These are phyloP conservation scores for Tricharina praecox DNA, from an alignment of 495 filamentous ascomycete species.

Conservation along the genomic window DNA sequence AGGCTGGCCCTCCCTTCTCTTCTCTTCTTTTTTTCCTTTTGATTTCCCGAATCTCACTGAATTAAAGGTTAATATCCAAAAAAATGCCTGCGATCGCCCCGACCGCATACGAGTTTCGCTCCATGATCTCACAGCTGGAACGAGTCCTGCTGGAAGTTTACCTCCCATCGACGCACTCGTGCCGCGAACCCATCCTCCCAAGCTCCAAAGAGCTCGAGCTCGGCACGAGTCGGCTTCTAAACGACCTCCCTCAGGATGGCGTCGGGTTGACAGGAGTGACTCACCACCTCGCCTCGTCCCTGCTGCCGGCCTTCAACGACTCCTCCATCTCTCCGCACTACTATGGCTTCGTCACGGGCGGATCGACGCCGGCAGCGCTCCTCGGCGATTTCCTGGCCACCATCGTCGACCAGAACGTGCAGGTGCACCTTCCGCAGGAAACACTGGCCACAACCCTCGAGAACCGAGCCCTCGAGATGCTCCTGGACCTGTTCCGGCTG, in stretches of 20 bases:
- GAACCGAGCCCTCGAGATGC: constrained; percentile 47
- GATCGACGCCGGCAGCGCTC: constrained; percentile 59
- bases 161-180: constrained; percentile 2
- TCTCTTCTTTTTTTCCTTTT: too few species aligned
- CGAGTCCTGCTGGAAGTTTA: not conserved
- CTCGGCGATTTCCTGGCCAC: constrained; percentile 72
- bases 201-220: not conserved
- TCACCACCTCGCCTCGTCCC: not conserved
- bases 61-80: too few species aligned
- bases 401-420: constrained; percentile 66
- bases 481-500: constrained; percentile 49
- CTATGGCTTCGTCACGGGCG: constrained; percentile 81
- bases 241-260: not conserved
- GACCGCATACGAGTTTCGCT: constrained; percentile 3
- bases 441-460: constrained; percentile 61
- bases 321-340: constrained; percentile 34
- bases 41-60: too few species aligned
- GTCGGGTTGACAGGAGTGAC: constrained; percentile 2
- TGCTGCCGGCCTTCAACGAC: constrained; percentile 16
- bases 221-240: not conserved
- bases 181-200: constrained; percentile 3
- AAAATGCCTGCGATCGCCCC: not conserved
- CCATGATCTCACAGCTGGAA: constrained; percentile 1
- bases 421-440: constrained; percentile 64
- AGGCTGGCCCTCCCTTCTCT: too few species aligned